phyloP scores from a whole-genome alignment of 73 alveolate species.

The Paramecium primaurelia region DNA sequence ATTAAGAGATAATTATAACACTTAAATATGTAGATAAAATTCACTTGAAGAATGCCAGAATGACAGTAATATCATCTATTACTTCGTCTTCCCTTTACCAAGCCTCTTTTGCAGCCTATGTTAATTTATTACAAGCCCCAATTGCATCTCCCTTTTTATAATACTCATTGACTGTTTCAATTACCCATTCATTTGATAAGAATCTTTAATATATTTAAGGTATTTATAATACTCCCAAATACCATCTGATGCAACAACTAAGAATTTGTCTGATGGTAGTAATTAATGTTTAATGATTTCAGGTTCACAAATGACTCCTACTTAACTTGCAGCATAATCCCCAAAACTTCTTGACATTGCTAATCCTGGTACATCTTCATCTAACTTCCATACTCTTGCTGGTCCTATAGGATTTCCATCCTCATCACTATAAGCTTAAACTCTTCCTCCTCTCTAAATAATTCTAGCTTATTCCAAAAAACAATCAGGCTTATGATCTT shows the following conservation, averaged over 20 bases:
- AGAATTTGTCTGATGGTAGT: constrained; percentile 71
- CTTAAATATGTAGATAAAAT: neutral
- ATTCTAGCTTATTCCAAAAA: constrained; percentile 69
- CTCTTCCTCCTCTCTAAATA: constrained; percentile 73
- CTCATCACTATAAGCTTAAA: constrained; percentile 79
- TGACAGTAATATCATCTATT: constrained; percentile 92
- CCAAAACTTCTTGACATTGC: constrained; percentile 86
- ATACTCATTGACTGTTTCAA: constrained; percentile 73
- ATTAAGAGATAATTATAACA: neutral
- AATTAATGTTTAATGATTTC: constrained; percentile 65
- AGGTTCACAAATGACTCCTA: constrained; percentile 81
- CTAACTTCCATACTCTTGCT: constrained; percentile 76
- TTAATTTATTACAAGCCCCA: constrained; percentile 85
- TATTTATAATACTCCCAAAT: constrained; percentile 74
- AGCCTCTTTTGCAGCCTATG: constrained; percentile 69
- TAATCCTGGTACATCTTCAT: constrained; percentile 83
- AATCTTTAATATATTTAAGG: constrained; percentile 35
- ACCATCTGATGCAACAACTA: constrained; percentile 83
- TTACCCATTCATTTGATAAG: constrained; percentile 81
- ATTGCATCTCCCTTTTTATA: constrained; percentile 78
- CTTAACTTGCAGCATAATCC: constrained; percentile 80
- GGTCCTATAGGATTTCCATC: constrained; percentile 87
- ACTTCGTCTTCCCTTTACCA: constrained; percentile 91
- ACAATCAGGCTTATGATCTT: constrained; percentile 73
- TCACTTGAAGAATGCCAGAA: constrained; percentile 70